Percentiles rank a stretch among this genome's conserved stretches.
Evolutionary conservation across 2,329 filamentous ascomycete genomes (phyloP).

Genomic region (Xylariaceae sp.): DNA sequence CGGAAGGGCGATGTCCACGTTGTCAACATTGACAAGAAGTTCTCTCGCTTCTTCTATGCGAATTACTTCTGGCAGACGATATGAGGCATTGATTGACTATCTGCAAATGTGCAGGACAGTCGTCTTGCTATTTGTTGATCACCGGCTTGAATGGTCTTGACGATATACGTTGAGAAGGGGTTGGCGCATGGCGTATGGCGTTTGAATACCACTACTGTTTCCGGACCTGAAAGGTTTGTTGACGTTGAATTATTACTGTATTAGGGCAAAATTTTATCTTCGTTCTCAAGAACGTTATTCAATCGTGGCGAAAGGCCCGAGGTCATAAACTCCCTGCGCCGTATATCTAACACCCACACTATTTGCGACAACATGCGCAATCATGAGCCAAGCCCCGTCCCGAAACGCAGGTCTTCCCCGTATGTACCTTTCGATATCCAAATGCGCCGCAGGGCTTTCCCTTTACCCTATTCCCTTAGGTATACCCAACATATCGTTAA

Average conservation of each 20-base stretch:
- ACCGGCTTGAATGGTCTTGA: slow-evolving; percentile 5
- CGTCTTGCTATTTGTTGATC: neutral
- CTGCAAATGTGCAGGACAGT: neutral
- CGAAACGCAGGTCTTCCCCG: neutral
- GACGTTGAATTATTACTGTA: neutral
- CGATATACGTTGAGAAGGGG: slow-evolving; percentile 9
- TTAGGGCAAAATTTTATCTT: neutral
- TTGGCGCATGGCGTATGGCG: slow-evolving; percentile 19
- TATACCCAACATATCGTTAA: too few species aligned
- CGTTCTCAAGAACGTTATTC: neutral
- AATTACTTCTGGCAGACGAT: slow-evolving; percentile 95
- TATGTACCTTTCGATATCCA: neutral
- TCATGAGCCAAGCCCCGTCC: neutral
- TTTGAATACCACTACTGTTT: slow-evolving; percentile 23
- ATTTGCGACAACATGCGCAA: neutral
- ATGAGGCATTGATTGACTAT: slow-evolving; percentile 36
- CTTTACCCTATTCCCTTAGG: neutral
- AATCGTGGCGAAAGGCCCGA: neutral
- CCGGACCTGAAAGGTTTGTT: slow-evolving; percentile 2
- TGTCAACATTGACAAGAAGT: slow-evolving; percentile 88
- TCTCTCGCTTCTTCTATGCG: slow-evolving; percentile 85
- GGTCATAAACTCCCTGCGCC: slow-evolving; percentile 4
- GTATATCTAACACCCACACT: neutral
- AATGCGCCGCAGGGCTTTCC: neutral
- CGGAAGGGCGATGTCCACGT: slow-evolving; percentile 89